phyloP scores from a whole-genome alignment of 2,329 filamentous ascomycete species.

The Emergomyces pasteurianus region DNA sequence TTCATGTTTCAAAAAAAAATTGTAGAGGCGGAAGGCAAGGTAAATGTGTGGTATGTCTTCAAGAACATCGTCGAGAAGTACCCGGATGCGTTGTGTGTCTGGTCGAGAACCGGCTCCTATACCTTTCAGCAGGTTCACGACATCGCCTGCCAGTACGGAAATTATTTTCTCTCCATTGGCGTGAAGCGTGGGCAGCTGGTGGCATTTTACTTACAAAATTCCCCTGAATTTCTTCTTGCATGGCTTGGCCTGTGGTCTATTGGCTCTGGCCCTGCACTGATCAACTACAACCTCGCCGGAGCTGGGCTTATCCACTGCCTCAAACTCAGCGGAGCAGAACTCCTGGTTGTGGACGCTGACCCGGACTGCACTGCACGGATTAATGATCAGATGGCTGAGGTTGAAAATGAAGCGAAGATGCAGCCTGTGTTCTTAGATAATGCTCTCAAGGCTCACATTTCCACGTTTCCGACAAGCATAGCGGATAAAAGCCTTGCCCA shows the following conservation, averaged over 20 bases:
- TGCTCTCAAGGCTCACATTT: conserved; percentile 36
- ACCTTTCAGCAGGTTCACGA: conserved; percentile 47
- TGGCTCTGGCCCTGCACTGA: conserved; percentile 56
- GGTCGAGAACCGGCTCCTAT: conserved; percentile 52
- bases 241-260: conserved; percentile 55
- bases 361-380: conserved; percentile 44
- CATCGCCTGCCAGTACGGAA: conserved; percentile 48
- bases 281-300: conserved; percentile 57
- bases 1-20: neutral
- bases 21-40: conserved; percentile 39
- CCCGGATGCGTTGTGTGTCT: conserved; percentile 49
- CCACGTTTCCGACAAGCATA: conserved; percentile 37
- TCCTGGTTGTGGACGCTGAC: conserved; percentile 50
- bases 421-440: conserved; percentile 43
- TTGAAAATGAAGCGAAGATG: conserved; percentile 48
- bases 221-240: conserved; percentile 53
- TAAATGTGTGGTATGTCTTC: conserved; percentile 56
- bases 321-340: conserved; percentile 42
- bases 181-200: conserved; percentile 51
- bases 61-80: conserved; percentile 43
- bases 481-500: conserved; percentile 46
- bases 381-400: conserved; percentile 36
- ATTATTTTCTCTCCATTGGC: conserved; percentile 49
- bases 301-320: conserved; percentile 56
- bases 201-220: conserved; percentile 55